phyloP scores from a whole-genome alignment of 345 rosid genomes.

The Corymbia maculata region DNA sequence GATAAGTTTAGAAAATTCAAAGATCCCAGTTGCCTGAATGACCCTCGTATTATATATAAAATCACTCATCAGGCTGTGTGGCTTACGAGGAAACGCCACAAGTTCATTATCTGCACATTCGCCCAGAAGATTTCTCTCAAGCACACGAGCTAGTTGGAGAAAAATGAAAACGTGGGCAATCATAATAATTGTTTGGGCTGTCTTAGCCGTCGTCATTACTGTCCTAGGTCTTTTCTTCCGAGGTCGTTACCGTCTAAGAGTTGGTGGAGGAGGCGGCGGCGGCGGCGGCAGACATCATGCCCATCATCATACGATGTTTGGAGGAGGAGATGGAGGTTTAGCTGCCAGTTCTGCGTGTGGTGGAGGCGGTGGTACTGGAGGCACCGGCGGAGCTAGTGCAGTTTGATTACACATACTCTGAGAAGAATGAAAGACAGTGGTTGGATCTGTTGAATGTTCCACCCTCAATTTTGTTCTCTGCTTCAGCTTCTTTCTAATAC shows the following conservation, averaged over 20 bases:
- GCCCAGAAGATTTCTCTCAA: neutral
- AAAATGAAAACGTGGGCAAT: neutral
- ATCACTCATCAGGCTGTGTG: neutral
- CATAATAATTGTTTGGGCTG: neutral
- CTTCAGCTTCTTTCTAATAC: neutral
- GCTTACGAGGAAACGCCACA: neutral
- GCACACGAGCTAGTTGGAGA: neutral
- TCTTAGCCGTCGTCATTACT: neutral
- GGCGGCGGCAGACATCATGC: neutral
- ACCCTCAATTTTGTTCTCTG: neutral
- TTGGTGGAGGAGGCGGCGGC: neutral
- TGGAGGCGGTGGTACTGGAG: neutral
- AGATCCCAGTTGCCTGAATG: neutral
- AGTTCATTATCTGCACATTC: neutral
- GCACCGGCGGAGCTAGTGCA: neutral
- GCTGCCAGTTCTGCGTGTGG: neutral
- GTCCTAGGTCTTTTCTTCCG: neutral
- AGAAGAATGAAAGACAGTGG: slow-evolving; percentile 24
- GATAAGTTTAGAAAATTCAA: neutral
- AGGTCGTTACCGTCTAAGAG: neutral
- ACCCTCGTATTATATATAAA: neutral
- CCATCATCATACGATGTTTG: neutral
- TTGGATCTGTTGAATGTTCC: slow-evolving; percentile 6
- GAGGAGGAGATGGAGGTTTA: neutral
- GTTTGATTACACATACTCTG: neutral